Conservation (phyloP, 2,329 filamentous ascomycete species). For the Hirsutella rhossiliensis region DNA sequence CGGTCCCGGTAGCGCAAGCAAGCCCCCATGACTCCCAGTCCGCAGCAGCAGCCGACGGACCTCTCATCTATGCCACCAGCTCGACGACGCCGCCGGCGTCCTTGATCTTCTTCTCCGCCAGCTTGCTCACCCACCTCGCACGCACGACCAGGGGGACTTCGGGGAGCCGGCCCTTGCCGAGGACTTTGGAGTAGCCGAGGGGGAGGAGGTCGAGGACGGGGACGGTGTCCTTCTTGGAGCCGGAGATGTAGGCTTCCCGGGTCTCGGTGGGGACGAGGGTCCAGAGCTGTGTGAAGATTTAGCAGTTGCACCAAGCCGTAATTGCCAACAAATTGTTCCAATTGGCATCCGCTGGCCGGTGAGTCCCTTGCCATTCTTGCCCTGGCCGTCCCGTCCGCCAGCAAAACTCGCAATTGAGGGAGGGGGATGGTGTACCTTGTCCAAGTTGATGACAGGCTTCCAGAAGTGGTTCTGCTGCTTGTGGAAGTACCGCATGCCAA, state of each 20-base stretch:
- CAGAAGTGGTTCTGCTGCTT: slow-evolving; percentile 92
- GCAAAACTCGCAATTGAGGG: background rate
- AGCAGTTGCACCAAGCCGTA: slow-evolving; percentile 11
- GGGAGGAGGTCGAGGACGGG: slow-evolving; percentile 96
- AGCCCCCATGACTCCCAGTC: background rate
- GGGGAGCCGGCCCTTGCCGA: slow-evolving; percentile 95
- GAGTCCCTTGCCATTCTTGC: background rate
- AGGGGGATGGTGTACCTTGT: slow-evolving; percentile 64
- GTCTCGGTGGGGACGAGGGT: slow-evolving; percentile 86
- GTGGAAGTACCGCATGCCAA: slow-evolving; percentile 94
- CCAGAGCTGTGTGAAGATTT: slow-evolving; percentile 58
- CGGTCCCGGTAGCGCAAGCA: background rate
- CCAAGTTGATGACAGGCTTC: slow-evolving; percentile 98
- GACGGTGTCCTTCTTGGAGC: slow-evolving; percentile 75
- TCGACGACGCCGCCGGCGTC: slow-evolving; percentile 93
- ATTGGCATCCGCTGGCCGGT: background rate
- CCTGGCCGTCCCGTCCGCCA: background rate
- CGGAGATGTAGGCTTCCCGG: slow-evolving; percentile 80
- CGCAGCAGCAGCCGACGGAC: background rate
- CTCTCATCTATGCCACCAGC: slow-evolving; percentile 63
- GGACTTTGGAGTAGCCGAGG: slow-evolving; percentile 96
- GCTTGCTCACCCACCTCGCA: slow-evolving; percentile 87
- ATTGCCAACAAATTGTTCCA: background rate
- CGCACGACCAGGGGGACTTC: slow-evolving; percentile 88
- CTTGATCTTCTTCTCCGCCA: slow-evolving; percentile 98